Evolutionary conservation across 768 basidiomycete species (phyloP), one percentile per base, ranked within the genome.

Genomic region (Lyophyllum atratum): DNA sequence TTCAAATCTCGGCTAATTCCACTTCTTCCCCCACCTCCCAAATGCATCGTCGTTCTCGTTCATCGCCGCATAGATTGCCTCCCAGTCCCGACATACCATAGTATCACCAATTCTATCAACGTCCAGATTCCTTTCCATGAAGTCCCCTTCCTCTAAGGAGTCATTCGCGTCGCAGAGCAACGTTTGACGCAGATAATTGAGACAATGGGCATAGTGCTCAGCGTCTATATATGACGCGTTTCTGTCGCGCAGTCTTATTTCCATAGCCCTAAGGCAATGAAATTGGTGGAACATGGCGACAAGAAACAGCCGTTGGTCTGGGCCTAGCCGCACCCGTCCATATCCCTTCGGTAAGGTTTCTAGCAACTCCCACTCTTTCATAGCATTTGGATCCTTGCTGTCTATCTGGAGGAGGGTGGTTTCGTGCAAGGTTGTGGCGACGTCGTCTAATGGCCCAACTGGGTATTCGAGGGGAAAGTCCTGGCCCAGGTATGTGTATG

Each of bases 131-230:
- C 59, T 62, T 50, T 46, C 44, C 60, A 66, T 60, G 50, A 74
- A 74, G 50, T 74, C 72, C 1, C 72, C 73, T 9, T 53, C 46
- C 52, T 77, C 76, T 9, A 76, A 51, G 3, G 69, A 64, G 39
- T 65, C 64, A 21, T 70, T 67, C 6, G 75, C 71, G 6, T 62
- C 65, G 53, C 76, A 78, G 24, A 78, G 56, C 19, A 73, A 54
- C 1, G 67, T 67, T 45, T 76, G 74, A 4, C 74, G 61, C 7
- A 77, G 59, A 56, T 76, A 77, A 45, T 72, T 69, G 1, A 76
- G 52, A 54, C 76, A 78, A 52, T 78, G 76, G 4, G 68, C 62
- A 14, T 69, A 47, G 40, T 76, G 74, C 14, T 54, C 58, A 45
- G 55, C 61, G 31, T 49, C 58, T 46, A 49, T 59, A 56, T 51